These are phyloP conservation scores for Candida fluviatilis DNA, from an alignment of 805 yeast species.

Conservation along the genomic window DNA sequence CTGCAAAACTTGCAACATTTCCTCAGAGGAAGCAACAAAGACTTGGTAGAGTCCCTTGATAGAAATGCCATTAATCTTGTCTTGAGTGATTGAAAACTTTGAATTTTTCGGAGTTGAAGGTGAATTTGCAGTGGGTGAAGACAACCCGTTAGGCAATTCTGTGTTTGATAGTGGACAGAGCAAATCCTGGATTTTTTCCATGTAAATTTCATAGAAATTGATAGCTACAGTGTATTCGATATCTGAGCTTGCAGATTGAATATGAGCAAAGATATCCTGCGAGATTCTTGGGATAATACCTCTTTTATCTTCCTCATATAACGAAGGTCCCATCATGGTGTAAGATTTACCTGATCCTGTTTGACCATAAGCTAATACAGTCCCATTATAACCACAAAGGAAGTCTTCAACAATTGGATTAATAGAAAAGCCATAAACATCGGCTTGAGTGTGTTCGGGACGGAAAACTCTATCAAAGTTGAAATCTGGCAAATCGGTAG, in stretches of 20 bases:
- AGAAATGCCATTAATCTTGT: slow-evolving; percentile 57
- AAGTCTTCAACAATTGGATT: slow-evolving; percentile 64
- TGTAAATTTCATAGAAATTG: slow-evolving; percentile 75
- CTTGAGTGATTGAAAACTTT: slow-evolving; percentile 57
- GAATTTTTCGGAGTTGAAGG: slow-evolving; percentile 29
- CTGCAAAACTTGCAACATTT: slow-evolving; percentile 53
- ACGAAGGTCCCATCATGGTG: slow-evolving; percentile 67
- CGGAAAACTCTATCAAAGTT: slow-evolving; percentile 66
- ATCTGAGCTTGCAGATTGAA: slow-evolving; percentile 40
- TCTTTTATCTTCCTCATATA: slow-evolving; percentile 22
- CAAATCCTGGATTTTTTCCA: slow-evolving; percentile 73
- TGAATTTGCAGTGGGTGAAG: slow-evolving; percentile 22
- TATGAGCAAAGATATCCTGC: slow-evolving; percentile 57
- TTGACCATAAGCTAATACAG: slow-evolving; percentile 77
- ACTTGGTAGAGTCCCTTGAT: slow-evolving; percentile 67
- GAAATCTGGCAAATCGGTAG: slow-evolving; percentile 33
- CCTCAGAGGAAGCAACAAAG: slow-evolving; percentile 54
- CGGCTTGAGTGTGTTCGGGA: slow-evolving; percentile 46
- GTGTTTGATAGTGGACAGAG: slow-evolving; percentile 21
- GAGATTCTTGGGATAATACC: slow-evolving; percentile 77
- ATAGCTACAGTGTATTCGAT: slow-evolving; percentile 65
- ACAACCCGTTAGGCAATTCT: neutral
- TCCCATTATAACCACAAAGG: slow-evolving; percentile 71
- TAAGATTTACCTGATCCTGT: slow-evolving; percentile 74
- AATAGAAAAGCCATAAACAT: slow-evolving; percentile 57